Percentiles rank a stretch among this genome's conserved stretches.
These are phyloP conservation scores for Pleodorina starrii DNA, from an alignment of 139 green algal species.

Conservation along the genomic window DNA sequence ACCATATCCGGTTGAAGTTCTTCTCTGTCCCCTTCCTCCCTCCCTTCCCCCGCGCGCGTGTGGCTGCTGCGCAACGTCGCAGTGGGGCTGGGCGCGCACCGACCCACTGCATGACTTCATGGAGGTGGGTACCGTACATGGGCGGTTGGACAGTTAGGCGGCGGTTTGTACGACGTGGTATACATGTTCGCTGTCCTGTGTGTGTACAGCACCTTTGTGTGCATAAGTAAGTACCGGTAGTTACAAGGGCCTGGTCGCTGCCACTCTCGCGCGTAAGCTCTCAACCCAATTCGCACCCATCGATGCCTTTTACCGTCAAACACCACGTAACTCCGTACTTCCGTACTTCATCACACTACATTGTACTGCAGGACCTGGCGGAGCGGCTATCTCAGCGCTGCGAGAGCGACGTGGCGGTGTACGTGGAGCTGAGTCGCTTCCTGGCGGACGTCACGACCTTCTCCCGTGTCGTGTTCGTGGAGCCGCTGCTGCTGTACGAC, in stretches of 20 bases:
- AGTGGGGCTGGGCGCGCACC: slow-evolving; percentile 12
- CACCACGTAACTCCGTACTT: background rate
- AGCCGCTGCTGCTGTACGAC: slow-evolving; percentile 37
- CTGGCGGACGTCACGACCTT: background rate
- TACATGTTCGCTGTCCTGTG: no score
- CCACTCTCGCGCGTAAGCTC: no score
- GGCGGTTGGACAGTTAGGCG: background rate
- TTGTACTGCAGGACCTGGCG: slow-evolving; percentile 3
- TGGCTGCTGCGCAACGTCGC: no score
- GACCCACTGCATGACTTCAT: slow-evolving; percentile 40
- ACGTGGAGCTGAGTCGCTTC: slow-evolving; percentile 13
- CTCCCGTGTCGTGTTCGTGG: slow-evolving; percentile 13
- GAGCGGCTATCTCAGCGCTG: background rate
- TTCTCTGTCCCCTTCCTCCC: no score
- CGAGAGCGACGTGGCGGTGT: slow-evolving; percentile 8
- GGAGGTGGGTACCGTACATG: no score
- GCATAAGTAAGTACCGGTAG: no score
- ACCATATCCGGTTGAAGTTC: no score
- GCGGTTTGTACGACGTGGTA: background rate
- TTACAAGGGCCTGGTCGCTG: no score
- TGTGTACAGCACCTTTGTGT: no score
- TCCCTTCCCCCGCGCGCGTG: no score
- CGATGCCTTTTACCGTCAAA: no score
- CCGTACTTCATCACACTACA: background rate
- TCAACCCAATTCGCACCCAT: no score